A percentile compares a stretch with the other conserved stretches of the same genome.
Evolutionary conservation across 306 rosid species (phyloP).

Genomic region (Lathyrus oleraceus): DNA sequence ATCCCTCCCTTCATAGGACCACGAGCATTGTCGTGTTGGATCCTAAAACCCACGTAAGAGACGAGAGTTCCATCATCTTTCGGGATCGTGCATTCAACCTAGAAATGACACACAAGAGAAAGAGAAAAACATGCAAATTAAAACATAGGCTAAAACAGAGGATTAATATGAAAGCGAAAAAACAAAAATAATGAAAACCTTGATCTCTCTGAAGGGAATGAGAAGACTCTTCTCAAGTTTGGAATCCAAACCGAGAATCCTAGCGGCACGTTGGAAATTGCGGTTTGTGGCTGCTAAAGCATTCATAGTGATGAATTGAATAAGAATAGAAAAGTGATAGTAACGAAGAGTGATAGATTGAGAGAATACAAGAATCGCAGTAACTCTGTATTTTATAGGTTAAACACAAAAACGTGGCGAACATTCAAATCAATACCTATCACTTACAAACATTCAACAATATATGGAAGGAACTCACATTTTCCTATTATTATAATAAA

Average conservation of each 20-base stretch:
- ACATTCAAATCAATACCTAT: not conserved
- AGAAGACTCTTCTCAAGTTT: slow-evolving; percentile 75
- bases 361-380: not conserved
- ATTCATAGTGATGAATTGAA: slow-evolving; percentile 47
- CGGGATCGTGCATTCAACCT: slow-evolving; percentile 84
- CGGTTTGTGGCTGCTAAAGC: slow-evolving; percentile 74
- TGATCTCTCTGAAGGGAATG: slow-evolving; percentile 74
- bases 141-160: not conserved
- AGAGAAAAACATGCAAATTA: slow-evolving; percentile 16
- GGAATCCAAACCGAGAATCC: slow-evolving; percentile 69
- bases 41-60: slow-evolving; percentile 71
- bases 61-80: slow-evolving; percentile 72
- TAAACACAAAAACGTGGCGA: not conserved
- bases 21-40: slow-evolving; percentile 84
- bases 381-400: not conserved
- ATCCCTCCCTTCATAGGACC: slow-evolving; percentile 91
- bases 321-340: slow-evolving; percentile 2
- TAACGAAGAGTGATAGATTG: not conserved
- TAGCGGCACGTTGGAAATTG: slow-evolving; percentile 64
- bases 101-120: slow-evolving; percentile 5
- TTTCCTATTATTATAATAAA: not conserved
- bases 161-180: not conserved
- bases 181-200: slow-evolving; percentile 30
- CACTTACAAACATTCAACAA: not conserved
- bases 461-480: not conserved